Evolutionary conservation across 75 land plant genomes (phyloP), one percentile per base, ranked within the genome.

Genomic region (Pinus albicaulis): DNA sequence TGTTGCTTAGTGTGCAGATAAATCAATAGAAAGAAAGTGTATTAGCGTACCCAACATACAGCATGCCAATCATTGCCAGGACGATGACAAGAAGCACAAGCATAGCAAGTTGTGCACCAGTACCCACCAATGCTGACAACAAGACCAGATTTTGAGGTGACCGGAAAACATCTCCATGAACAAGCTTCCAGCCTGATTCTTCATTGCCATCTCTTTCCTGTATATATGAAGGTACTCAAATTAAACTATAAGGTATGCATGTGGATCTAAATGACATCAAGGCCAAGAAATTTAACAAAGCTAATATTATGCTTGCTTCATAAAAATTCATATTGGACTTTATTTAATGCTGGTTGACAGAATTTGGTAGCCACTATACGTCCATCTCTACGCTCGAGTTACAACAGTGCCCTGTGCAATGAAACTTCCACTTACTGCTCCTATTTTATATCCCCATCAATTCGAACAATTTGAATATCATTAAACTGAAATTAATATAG

Each of bases 101-200:
- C 56, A 73, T 48, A 41, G 83, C 56, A 36, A 81, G 70, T 25
- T 81, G 82, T 56, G 82, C 82, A 24, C 82, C 82, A 53, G 82
- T 78, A 14, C 82, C 82, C 55, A 81, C 82, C 55, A 81, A 82
- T 34, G 82, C 82, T 26, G 82, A 81, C 74, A 81, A 25, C 53
- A 81, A 48, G 20, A 81, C 82, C 15, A 81, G 59, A 79, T 70
- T 77, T 53, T 55, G 26, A 38, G 82, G 82, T 23, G 82, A 52
- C 10, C 82, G 31, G 74, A 81, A 81, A 68, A 81, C 82, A 81
- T 81, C 82, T 23, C 82, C 82, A 68, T 81, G 82, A n/a, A 81
- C 82, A 66, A 81, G 82, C 82, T 81, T 81, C 82, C 82, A 81
- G 11, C 82, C 82, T 19, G 82, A 81, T 70, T 81, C 82, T 81